These are phyloP conservation scores for Gossypium bickii DNA, from an alignment of 345 rosid genomes.

Conservation along the genomic window DNA sequence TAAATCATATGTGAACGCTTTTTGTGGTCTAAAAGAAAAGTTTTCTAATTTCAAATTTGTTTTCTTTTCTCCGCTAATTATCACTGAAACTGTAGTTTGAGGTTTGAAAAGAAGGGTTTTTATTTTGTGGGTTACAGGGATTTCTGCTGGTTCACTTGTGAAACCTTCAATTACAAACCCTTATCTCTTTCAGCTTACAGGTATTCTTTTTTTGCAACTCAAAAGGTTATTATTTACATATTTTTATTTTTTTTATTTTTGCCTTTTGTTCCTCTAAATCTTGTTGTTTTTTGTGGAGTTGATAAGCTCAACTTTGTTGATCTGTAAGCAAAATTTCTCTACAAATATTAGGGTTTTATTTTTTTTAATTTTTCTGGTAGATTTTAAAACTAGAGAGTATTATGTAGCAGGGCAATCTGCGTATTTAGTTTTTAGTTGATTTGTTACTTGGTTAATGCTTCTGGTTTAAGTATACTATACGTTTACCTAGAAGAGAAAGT, in stretches of 20 bases:
- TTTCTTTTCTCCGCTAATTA: neutral
- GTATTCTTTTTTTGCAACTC: conserved; percentile 2
- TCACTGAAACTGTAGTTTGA: neutral
- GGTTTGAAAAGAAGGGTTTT: neutral
- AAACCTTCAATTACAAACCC: neutral
- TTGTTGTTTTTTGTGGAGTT: neutral
- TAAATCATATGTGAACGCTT: neutral
- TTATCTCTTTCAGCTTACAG: conserved; percentile 10
- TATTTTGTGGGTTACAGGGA: neutral
- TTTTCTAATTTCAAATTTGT: neutral
- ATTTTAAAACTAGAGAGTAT: neutral
- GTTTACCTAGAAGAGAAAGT: neutral
- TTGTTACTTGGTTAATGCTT: neutral
- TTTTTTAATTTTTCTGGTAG: neutral
- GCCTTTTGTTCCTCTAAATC: neutral
- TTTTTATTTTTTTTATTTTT: neutral
- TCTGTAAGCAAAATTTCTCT: neutral
- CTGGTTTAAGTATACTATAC: neutral
- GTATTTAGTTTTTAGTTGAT: neutral
- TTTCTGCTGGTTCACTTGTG: conserved; percentile 10
- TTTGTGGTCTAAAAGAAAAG: neutral
- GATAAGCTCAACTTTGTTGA: neutral
- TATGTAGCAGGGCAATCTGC: neutral
- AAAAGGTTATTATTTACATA: neutral
- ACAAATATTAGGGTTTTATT: neutral